These are phyloP conservation scores for Passalora sequoiae DNA, from an alignment of 2,329 filamentous ascomycete species.

Conservation along the genomic window DNA sequence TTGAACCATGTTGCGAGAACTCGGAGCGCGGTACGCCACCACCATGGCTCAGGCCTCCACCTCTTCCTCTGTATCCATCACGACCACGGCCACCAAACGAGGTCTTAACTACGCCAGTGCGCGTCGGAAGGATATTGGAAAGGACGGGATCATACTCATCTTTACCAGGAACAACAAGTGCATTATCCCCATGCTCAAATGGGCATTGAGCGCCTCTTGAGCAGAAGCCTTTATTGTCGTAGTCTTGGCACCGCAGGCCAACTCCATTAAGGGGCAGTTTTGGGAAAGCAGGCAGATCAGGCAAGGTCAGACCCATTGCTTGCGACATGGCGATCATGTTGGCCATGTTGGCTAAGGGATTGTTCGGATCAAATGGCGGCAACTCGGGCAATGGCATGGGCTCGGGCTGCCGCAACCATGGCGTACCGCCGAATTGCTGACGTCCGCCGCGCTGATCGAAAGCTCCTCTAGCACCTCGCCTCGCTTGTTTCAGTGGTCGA, in stretches of 20 bases:
- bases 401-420: slow-evolving; percentile 13
- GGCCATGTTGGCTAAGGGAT: slow-evolving; percentile 59
- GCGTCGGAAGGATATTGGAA: slow-evolving; percentile 21
- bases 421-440: slow-evolving; percentile 7
- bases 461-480: slow-evolving; percentile 48
- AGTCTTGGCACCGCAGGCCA: slow-evolving; percentile 59
- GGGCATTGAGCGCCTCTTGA: slow-evolving; percentile 61
- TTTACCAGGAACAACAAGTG: slow-evolving; percentile 40
- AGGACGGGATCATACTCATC: slow-evolving; percentile 54
- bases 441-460: slow-evolving; percentile 20
- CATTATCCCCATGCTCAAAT: slow-evolving; percentile 61
- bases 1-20: slow-evolving; percentile 61
- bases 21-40: slow-evolving; percentile 46
- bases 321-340: slow-evolving; percentile 60
- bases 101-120: slow-evolving; percentile 18
- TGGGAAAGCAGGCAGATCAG: slow-evolving; percentile 39
- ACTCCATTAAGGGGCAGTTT: slow-evolving; percentile 21
- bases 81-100: slow-evolving; percentile 37
- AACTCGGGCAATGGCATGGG: slow-evolving; percentile 44
- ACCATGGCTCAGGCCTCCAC: slow-evolving; percentile 29
- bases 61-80: slow-evolving; percentile 33
- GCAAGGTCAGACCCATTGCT: slow-evolving; percentile 43
- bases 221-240: slow-evolving; percentile 68
- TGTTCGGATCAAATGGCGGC: slow-evolving; percentile 53
- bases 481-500: slow-evolving; percentile 56